Evolutionary conservation across 495 filamentous ascomycete genomes (phyloP), one percentile per base, ranked within the genome.

Genomic region (Hypoxylon cercidicola): DNA sequence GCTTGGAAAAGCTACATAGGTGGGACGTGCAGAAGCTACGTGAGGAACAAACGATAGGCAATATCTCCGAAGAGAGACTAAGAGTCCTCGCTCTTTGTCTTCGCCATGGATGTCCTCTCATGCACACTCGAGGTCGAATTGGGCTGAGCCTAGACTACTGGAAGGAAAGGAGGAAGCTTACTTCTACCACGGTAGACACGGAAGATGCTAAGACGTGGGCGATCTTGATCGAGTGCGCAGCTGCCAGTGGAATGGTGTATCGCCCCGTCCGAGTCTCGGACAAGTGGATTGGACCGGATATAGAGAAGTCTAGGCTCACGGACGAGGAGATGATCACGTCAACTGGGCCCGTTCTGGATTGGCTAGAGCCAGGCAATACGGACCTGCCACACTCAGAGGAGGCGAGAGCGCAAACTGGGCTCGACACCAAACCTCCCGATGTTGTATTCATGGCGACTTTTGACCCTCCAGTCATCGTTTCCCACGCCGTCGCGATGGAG

Each of bases 131-230:
- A 52, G 82, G 82, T 19, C 86, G 85, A 50, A 75, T 97, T 3
- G 94, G 95, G 9, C 75, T 97, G 52, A 85, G 85, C 20, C 66
- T 97, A 37, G 90, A 97, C 61, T 99, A 96, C 73, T 97, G 93
- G 95, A 87, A 86, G 66, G 84, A 89, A 44, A 81, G 81, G 44
- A 81, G 85, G 28, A 80, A 83, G 21, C 64, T 86, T 43, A 61
- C 77, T 6, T 75, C 79, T 58, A 72, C 66, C 11, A 66, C 46
- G 13, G 64, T 77, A 11, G 60, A 70, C 4, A 53, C 53, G 5
- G 70, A 74, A 47, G 58, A 75, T 11, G 64, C 74, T 16, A 73
- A 76, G 57, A 85, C 82, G 4, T 92, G 85, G 82, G 81, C 84
- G 0, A 74, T 91, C 4, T 66, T 86, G 39, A 83, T 94, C 55